Evolutionary conservation across 1,284 basidiomycete genomes (phyloP), one percentile per base, ranked within the genome.

Genomic region (Fomitopsis betulina): DNA sequence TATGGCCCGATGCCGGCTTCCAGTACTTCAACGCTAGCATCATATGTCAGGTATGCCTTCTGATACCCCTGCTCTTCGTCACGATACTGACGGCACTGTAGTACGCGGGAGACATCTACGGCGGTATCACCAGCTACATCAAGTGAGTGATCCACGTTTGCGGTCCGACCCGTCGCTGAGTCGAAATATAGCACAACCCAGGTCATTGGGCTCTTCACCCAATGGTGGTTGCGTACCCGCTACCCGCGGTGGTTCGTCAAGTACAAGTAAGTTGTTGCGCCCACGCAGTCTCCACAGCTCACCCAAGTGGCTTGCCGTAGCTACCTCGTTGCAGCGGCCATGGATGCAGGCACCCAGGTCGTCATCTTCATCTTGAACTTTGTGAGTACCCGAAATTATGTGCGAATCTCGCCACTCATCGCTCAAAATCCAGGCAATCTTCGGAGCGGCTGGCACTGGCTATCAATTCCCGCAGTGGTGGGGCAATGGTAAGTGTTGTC

Each of bases 111-210:
- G 19, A 47, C 19, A 30, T 47, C 5, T 47, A 47, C 13, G 45
- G 45, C 32, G 82, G 82, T 6, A 81, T 84, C 69, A 85, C 83
- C 71, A 79, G 77, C 12, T 75, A 75, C n/a, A 74, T 81, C n/a
- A 65, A 63, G 64, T 67, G 39, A 30, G 62, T 63, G n/a, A 2
- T 27, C 25, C 38, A 60, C 54, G 8, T 60, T 53, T n/a, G 55
- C 23, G 45, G 33, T 17, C 10, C 38, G 13, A 23, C 43, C 1
- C 19, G 21, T 33, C 60, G 12, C 57, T 56, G 19, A 56, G 33
- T 0, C 13, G 9, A 30, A 2, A 4, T 12, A 58, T 45, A 70
- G 68, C 65, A 68, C 70, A 23, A 75, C 78, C 3, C 80, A 85
- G 70, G 63, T 73, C 13, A 71, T 84, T 39, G 82, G 81, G 19